These are phyloP conservation scores for Trichoderma oligosporum DNA, from an alignment of 2,329 filamentous ascomycete species.

Conservation along the genomic window DNA sequence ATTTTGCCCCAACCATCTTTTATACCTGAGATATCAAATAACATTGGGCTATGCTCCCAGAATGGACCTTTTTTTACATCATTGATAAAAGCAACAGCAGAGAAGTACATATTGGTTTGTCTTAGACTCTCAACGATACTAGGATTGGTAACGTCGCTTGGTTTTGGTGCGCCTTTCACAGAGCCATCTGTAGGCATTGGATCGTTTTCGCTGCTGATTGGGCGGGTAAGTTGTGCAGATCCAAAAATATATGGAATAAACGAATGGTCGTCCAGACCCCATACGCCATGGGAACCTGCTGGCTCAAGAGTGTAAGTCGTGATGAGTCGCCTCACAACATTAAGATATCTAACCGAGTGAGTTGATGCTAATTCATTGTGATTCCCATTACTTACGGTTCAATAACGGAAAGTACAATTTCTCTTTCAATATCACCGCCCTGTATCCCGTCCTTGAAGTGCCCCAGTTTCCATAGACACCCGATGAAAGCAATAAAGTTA, in stretches of 20 bases:
- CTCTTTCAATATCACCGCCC: slow-evolving; percentile 63
- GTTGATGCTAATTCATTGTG: neutral
- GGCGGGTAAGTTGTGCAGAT: slow-evolving; percentile 79
- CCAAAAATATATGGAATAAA: slow-evolving; percentile 95
- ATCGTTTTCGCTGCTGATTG: slow-evolving; percentile 56
- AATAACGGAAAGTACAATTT: slow-evolving; percentile 76
- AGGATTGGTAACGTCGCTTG: slow-evolving; percentile 63
- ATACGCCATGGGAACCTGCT: slow-evolving; percentile 93
- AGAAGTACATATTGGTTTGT: slow-evolving; percentile 81
- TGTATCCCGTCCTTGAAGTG: slow-evolving; percentile 60
- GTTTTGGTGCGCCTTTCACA: slow-evolving; percentile 64
- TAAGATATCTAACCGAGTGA: slow-evolving; percentile 61
- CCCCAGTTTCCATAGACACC: slow-evolving; percentile 84
- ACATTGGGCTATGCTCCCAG: slow-evolving; percentile 92
- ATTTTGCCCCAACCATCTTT: slow-evolving; percentile 96
- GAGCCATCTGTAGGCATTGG: slow-evolving; percentile 77
- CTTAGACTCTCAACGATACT: slow-evolving; percentile 63
- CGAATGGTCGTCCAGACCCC: slow-evolving; percentile 96
- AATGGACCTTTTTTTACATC: slow-evolving; percentile 96
- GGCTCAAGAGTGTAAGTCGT: slow-evolving; percentile 90
- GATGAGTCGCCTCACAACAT: slow-evolving; percentile 77
- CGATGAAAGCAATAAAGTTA: slow-evolving; percentile 89
- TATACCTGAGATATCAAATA: slow-evolving; percentile 92
- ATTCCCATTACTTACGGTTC: slow-evolving; percentile 64
- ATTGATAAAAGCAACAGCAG: slow-evolving; percentile 93